Conservation (phyloP, 495 filamentous ascomycete genomes). For the Aspergillus baeticus region DNA sequence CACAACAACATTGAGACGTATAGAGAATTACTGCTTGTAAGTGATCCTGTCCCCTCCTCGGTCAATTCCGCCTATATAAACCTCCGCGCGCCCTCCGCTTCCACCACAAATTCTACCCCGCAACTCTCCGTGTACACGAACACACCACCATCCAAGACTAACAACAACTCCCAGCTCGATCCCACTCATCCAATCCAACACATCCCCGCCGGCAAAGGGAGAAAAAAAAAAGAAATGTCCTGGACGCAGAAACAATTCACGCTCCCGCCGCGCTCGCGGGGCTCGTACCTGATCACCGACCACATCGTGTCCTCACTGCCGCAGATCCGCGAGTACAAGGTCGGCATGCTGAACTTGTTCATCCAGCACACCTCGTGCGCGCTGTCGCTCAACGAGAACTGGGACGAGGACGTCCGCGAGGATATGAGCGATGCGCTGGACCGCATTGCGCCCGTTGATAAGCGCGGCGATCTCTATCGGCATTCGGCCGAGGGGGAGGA, state of each 20-base stretch:
- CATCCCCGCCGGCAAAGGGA: background rate
- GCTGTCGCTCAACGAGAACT: slow-evolving; percentile 91
- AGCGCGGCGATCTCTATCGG: slow-evolving; percentile 72
- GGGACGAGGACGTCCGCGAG: slow-evolving; percentile 72
- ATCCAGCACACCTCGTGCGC: slow-evolving; percentile 89
- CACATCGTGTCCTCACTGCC: slow-evolving; percentile 66
- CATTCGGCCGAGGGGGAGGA: slow-evolving; percentile 87
- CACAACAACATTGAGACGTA: background rate
- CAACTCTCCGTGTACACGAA: background rate
- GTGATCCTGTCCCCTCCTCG: background rate
- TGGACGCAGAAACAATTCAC: slow-evolving; percentile 81
- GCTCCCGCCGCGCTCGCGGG: slow-evolving; percentile 70
- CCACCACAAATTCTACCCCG: background rate
- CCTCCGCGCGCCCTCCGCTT: background rate
- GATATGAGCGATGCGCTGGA: slow-evolving; percentile 97
- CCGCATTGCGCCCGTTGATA: slow-evolving; percentile 76
- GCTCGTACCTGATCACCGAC: slow-evolving; percentile 87
- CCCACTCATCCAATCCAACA: background rate
- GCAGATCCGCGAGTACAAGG: slow-evolving; percentile 74
- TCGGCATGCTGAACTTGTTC: slow-evolving; percentile 86
- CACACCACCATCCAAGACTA: background rate
- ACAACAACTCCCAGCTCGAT: background rate
- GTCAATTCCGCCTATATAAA: background rate
- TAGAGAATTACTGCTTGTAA: background rate
- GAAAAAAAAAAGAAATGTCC: slow-evolving; percentile 49